Base-by-base conservation (phyloP, 2,329 filamentous ascomycete genomes). In the Plectosphaerella cucumerina region DNA sequence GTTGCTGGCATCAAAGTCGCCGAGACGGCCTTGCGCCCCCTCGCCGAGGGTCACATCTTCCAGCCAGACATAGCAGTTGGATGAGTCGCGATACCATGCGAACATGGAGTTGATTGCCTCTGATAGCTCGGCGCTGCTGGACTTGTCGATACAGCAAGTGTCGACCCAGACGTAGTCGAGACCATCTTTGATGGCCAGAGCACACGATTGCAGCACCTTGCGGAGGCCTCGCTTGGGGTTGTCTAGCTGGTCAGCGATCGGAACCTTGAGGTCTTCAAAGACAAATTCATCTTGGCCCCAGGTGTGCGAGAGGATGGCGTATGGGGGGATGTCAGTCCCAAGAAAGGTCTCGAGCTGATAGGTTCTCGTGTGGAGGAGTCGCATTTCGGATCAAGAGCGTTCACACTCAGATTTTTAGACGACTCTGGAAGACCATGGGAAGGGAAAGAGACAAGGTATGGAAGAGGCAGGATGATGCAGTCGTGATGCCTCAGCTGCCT, bases 301-400 rank as follows among this genome's bases (percentile, higher is more conserved):
- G 0, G 58, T 63, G 50, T 65, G 62, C 5, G 60, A 64, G 15
- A 63, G 53, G 5, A 62, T 62, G 5, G 59, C 60, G 20, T 65
- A 63, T 3, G 39, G 48, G 9, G 53, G 41, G 9, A 56, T 55
- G 31, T 64, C 60, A 1, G 44, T 21, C 9, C 51, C 52, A 5
- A 49, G 15, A 37, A 56, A 55, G 15, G 56, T 53, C 11, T 54
- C 44, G 1, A 60, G 46, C 5, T 49, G 11, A 1, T 49, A 20
- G 1, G 52, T 58, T 12, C 35, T 41, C 4, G 54, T 59, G 37
- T 59, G 45, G 20, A 60, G 21, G n/a, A 61, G 55, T 35, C 56
- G 52, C 58, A 60, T 59, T 3, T 5, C 35, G 49, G 9, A 17
- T 23, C n/a, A 15, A 31, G 12, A n/a, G 20, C 22, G 33, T 44